Percentiles rank a stretch among this genome's conserved stretches.
Conservation (phyloP, 768 basidiomycete genomes). For the Leucocoprinus leucothites region DNA sequence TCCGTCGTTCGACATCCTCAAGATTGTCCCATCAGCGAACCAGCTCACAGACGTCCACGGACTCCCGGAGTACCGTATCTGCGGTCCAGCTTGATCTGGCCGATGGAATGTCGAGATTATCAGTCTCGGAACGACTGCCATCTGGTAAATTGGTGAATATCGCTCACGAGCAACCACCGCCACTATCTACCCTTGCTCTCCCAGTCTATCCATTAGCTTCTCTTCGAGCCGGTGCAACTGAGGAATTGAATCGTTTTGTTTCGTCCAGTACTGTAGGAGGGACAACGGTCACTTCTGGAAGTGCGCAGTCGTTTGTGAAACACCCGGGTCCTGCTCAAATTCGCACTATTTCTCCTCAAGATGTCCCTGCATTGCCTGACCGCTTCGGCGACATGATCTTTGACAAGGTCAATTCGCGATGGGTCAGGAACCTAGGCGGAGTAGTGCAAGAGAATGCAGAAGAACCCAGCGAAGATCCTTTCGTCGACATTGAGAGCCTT, state of each 20-base stretch:
- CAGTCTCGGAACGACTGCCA: slow-evolving; percentile 22
- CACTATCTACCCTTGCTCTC: slow-evolving; percentile 25
- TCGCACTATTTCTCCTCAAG: slow-evolving; percentile 76
- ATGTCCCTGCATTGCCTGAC: slow-evolving; percentile 73
- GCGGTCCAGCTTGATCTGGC: slow-evolving; percentile 13
- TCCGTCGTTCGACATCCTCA: slow-evolving; percentile 32
- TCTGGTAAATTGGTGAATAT: slow-evolving; percentile 17
- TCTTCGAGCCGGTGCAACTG: slow-evolving; percentile 48
- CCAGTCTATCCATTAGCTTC: slow-evolving; percentile 53
- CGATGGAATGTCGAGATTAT: slow-evolving; percentile 23
- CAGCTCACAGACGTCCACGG: slow-evolving; percentile 21
- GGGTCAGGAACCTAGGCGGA: slow-evolving; percentile 64
- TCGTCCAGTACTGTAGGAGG: slow-evolving; percentile 84
- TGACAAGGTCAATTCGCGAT: slow-evolving; percentile 79
- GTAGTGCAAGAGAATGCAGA: slow-evolving; percentile 24
- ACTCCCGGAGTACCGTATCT: slow-evolving; percentile 1
- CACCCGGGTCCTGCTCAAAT: slow-evolving; percentile 78
- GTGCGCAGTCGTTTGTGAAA: slow-evolving; percentile 82
- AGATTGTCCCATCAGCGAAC: slow-evolving; percentile 17
- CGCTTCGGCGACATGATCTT: slow-evolving; percentile 86
- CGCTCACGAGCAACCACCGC: slow-evolving; percentile 12
- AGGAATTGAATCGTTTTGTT: slow-evolving; percentile 85
- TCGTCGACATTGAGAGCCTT: slow-evolving; percentile 87
- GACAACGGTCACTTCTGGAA: slow-evolving; percentile 67
- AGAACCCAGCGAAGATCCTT: slow-evolving; percentile 80